Conservation (phyloP, 352 stramenopile species). For the Phytopythium chamaehyphon region DNA sequence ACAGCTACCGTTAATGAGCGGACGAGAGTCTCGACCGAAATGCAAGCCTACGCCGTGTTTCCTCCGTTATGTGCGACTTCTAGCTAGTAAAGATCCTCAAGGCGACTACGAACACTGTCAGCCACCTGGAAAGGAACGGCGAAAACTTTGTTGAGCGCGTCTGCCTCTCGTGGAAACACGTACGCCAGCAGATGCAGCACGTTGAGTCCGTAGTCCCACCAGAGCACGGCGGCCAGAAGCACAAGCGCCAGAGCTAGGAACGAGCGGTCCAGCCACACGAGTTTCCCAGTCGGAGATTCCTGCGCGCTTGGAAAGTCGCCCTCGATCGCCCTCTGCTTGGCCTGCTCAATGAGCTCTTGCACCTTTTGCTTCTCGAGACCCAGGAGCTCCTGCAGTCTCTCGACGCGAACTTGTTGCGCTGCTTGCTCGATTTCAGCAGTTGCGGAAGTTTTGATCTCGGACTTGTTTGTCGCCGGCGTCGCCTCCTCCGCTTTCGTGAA, state of each 20-base stretch:
- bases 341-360: slow-evolving; percentile 30
- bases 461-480: not conserved
- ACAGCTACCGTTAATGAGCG: too few species aligned
- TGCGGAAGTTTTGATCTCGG: slow-evolving; percentile 9
- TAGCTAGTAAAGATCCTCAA: too few species aligned
- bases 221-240: slow-evolving; percentile 40
- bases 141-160: slow-evolving; percentile 29
- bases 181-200: slow-evolving; percentile 29
- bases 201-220: slow-evolving; percentile 55
- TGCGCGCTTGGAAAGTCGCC: slow-evolving; percentile 5
- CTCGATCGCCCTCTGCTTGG: slow-evolving; percentile 28
- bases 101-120: slow-evolving; percentile 1
- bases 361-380: slow-evolving; percentile 43
- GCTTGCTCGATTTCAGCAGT: slow-evolving; percentile 22
- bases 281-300: slow-evolving; percentile 1
- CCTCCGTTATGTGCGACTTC: too few species aligned
- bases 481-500: slow-evolving; percentile 17
- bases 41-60: too few species aligned
- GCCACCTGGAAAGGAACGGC: slow-evolving; percentile 16
- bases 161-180: slow-evolving; percentile 46
- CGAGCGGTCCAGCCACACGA: slow-evolving; percentile 31
- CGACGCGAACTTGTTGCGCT: slow-evolving; percentile 32
- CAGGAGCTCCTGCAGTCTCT: slow-evolving; percentile 57
- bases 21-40: too few species aligned
- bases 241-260: slow-evolving; percentile 36